Conservation (phyloP, 2,329 filamentous ascomycete species). For the Scolecobasidium constrictum region DNA sequence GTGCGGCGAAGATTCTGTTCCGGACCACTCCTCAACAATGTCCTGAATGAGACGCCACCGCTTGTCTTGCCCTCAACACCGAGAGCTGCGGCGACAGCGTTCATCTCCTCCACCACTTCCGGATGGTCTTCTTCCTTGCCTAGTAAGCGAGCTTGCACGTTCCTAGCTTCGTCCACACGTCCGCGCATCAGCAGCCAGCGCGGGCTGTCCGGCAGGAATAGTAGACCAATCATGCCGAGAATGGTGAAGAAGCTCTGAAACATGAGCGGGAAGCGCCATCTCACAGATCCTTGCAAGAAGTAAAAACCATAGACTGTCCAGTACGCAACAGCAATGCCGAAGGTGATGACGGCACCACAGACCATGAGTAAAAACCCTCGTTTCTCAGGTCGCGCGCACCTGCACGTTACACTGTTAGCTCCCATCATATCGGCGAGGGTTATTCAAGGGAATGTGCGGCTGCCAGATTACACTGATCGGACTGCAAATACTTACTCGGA, state of each 20-base stretch:
- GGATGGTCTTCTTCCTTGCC: too few species aligned
- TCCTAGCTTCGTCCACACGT: conserved; percentile 35
- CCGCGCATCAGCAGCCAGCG: conserved; percentile 47
- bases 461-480: too few species aligned
- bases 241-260: conserved; percentile 51
- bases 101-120: conserved; percentile 21
- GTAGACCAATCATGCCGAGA: conserved; percentile 41
- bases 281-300: conserved; percentile 33
- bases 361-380: conserved; percentile 38
- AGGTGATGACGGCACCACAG: conserved; percentile 33
- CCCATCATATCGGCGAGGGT: conserved; percentile 12
- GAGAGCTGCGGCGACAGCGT: too few species aligned
- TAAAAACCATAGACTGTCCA: conserved; percentile 32
- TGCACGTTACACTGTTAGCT: conserved; percentile 36
- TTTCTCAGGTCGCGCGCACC: conserved; percentile 34
- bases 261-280: conserved; percentile 45
- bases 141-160: conserved; percentile 20
- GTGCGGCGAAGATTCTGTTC: too few species aligned
- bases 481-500: too few species aligned
- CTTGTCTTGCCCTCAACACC: too few species aligned
- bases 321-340: conserved; percentile 33
- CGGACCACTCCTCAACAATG: too few species aligned
- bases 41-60: too few species aligned
- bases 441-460: background rate
- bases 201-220: conserved; percentile 42